phyloP scores from a whole-genome alignment of 176 grass and related monocot genomes.

The Pontederia crassipes region DNA sequence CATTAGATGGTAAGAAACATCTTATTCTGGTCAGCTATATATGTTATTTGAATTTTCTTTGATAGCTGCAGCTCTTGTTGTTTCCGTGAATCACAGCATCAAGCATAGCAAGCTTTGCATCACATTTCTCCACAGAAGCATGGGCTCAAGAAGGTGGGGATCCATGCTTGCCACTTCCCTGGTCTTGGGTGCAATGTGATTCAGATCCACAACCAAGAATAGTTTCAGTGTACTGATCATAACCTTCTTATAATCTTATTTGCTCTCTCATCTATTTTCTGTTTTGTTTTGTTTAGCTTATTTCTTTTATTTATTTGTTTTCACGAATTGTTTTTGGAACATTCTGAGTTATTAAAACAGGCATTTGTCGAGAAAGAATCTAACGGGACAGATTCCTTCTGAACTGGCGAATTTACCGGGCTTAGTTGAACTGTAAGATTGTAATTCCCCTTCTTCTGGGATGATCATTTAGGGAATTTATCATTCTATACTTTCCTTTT shows the following conservation, averaged over 20 bases:
- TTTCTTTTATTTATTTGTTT: conserved; percentile 15
- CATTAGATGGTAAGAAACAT: conserved; percentile 56
- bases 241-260: too few species aligned
- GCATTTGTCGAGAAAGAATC: conserved; percentile 63
- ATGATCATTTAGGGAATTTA: not conserved
- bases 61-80: conserved; percentile 1
- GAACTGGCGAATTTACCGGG: conserved; percentile 61
- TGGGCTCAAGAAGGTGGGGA: conserved; percentile 93
- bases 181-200: conserved; percentile 89
- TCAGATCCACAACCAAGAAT: conserved; percentile 51
- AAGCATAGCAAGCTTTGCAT: conserved; percentile 45
- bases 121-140: conserved; percentile 31
- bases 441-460: conserved; percentile 9
- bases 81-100: conserved; percentile 33
- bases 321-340: not conserved
- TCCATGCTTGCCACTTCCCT: conserved; percentile 70
- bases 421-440: conserved; percentile 76
- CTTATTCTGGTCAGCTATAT: not conserved
- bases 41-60: not conserved
- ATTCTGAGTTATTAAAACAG: conserved; percentile 17
- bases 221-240: conserved; percentile 45
- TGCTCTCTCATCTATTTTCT: too few species aligned
- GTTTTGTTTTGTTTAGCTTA: not conserved
- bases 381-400: conserved; percentile 67
- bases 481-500: too few species aligned